phyloP scores from a whole-genome alignment of 805 yeast species.

The Debaryomyces tyrocola region DNA sequence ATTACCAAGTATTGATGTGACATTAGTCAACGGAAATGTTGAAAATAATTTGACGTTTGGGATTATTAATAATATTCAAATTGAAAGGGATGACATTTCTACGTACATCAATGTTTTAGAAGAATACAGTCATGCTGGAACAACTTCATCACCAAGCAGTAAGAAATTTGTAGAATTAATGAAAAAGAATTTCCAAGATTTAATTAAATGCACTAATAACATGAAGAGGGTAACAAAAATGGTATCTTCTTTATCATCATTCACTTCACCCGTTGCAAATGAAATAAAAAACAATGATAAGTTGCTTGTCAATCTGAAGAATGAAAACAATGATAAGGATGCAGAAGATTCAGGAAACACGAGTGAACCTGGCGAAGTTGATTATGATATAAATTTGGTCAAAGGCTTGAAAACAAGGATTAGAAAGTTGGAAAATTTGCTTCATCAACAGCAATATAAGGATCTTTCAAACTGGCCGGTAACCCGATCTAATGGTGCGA shows the following conservation, averaged over 20 bases:
- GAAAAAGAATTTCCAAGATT: constrained; percentile 45
- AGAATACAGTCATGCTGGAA: constrained; percentile 5
- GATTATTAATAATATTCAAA: constrained; percentile 34
- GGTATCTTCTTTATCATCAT: constrained; percentile 29
- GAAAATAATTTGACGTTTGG: constrained; percentile 18
- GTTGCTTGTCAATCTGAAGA: constrained; percentile 8
- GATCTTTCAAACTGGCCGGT: constrained; percentile 51
- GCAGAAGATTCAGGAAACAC: constrained; percentile 7
- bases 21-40: constrained; percentile 24
- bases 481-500: constrained; percentile 11
- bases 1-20: constrained; percentile 35
- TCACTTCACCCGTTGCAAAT: constrained; percentile 20
- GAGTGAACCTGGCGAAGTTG: constrained; percentile 25
- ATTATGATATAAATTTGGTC: constrained; percentile 40
- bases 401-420: constrained; percentile 72
- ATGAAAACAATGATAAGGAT: constrained; percentile 10
- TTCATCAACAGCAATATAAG: constrained; percentile 71
- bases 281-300: constrained; percentile 12
- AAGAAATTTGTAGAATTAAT: constrained; percentile 38
- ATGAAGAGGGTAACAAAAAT: constrained; percentile 35
- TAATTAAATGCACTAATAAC: constrained; percentile 38
- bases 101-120: constrained; percentile 25
- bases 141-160: constrained; percentile 13
- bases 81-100: constrained; percentile 34
- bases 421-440: constrained; percentile 69